Evolutionary conservation across 495 filamentous ascomycete genomes (phyloP).

Genomic region (Podospora pseudopauciseta): DNA sequence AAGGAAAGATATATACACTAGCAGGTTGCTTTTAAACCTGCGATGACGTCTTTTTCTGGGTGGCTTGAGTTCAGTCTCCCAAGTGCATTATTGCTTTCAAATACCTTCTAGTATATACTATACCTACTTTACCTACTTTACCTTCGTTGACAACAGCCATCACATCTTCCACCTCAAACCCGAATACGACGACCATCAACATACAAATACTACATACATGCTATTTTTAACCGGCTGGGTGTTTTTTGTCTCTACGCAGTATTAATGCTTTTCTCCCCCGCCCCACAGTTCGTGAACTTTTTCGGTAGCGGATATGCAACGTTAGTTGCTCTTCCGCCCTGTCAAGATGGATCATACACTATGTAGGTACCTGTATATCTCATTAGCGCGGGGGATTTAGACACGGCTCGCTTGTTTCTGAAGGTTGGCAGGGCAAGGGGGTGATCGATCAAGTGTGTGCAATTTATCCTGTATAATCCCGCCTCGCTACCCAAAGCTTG

Average conservation of each 20-base stretch:
- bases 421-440: too few species aligned
- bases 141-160: neutral
- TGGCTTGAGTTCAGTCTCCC: neutral
- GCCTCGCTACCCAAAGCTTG: neutral
- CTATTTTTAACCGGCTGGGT: neutral
- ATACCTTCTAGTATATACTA: neutral
- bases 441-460: neutral
- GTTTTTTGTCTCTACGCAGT: too few species aligned
- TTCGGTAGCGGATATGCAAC: neutral
- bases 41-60: neutral
- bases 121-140: neutral
- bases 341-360: neutral
- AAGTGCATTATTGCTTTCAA: neutral
- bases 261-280: too few species aligned
- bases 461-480: neutral
- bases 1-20: neutral
- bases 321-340: neutral
- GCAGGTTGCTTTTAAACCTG: neutral
- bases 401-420: neutral
- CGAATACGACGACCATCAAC: neutral
- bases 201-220: neutral
- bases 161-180: neutral
- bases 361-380: neutral
- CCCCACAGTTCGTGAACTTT: neutral
- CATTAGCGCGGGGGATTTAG: neutral